phyloP scores from a whole-genome alignment of 192 early-diverging fungal species.

The Chytriomyces sp. region DNA sequence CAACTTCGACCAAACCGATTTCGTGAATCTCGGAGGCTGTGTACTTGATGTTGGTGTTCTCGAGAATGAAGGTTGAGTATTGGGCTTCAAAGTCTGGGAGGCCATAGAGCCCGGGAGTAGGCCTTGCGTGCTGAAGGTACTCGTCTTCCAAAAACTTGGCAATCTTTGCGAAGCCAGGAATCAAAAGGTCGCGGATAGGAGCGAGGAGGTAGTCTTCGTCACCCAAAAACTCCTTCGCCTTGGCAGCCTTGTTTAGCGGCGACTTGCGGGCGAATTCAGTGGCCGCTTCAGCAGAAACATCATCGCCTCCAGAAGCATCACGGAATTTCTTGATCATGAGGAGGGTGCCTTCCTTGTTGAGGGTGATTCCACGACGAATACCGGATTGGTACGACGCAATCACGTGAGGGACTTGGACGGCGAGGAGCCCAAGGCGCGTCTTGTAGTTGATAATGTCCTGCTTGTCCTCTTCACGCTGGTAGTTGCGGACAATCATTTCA shows the following conservation, averaged over 20 bases:
- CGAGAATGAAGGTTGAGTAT: constrained; percentile 35
- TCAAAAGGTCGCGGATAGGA: constrained; percentile 22
- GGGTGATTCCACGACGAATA: constrained; percentile 28
- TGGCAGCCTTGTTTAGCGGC: constrained; percentile 12
- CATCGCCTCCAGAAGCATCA: neutral
- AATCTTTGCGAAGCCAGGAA: constrained; percentile 28
- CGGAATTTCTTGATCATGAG: constrained; percentile 36
- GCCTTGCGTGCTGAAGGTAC: constrained; percentile 37
- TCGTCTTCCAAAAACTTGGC: constrained; percentile 35
- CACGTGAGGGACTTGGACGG: constrained; percentile 27
- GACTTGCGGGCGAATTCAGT: constrained; percentile 14
- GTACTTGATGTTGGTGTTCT: constrained; percentile 31
- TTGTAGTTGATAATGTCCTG: constrained; percentile 37
- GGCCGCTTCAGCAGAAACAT: constrained; percentile 3
- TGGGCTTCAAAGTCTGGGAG: constrained; percentile 29
- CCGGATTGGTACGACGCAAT: constrained; percentile 29
- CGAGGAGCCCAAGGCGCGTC: constrained; percentile 21
- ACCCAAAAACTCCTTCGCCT: constrained; percentile 19
- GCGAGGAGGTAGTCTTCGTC: constrained; percentile 32
- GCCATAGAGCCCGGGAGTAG: constrained; percentile 34
- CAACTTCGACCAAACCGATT: constrained; percentile 45
- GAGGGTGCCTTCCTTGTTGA: constrained; percentile 29
- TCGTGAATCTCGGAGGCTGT: constrained; percentile 41
- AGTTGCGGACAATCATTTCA: constrained; percentile 28
- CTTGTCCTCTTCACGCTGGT: constrained; percentile 21